Percentiles rank a stretch among this genome's conserved stretches.
These are phyloP conservation scores for Corymbia citriodora DNA, from an alignment of 441 rosid genomes.

Conservation along the genomic window DNA sequence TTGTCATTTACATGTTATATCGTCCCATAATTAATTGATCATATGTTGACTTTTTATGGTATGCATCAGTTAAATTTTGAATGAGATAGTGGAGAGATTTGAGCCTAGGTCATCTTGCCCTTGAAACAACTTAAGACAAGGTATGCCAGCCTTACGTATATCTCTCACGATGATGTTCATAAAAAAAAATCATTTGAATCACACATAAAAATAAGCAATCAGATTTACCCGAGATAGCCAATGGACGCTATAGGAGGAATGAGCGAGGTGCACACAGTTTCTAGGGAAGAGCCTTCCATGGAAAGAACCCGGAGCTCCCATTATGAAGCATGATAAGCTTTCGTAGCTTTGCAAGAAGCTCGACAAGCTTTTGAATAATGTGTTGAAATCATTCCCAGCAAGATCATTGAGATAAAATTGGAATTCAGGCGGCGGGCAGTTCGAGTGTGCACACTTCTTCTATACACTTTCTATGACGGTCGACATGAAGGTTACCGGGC, in stretches of 20 bases:
- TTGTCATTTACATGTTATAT: not conserved
- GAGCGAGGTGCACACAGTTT: slow-evolving; percentile 6
- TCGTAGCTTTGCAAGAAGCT: not conserved
- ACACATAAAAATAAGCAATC: not conserved
- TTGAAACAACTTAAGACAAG: not conserved
- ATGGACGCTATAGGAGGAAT: slow-evolving; percentile 15
- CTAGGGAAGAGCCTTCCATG: slow-evolving; percentile 15
- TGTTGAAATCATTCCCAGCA: slow-evolving; percentile 16
- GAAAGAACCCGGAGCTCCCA: slow-evolving; percentile 21
- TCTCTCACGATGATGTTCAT: not conserved
- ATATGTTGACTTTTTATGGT: too few relatives aligned
- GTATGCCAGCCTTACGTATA: not conserved
- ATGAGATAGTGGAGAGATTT: not conserved
- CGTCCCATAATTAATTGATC: too few relatives aligned
- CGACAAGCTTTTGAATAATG: slow-evolving; percentile 3
- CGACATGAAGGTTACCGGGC: not conserved
- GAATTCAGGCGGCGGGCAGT: not conserved
- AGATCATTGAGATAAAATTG: slow-evolving; percentile 17
- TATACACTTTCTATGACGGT: not conserved
- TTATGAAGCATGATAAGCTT: not conserved
- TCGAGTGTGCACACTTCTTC: not conserved
- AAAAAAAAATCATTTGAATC: not conserved
- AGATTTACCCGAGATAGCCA: slow-evolving; percentile 19
- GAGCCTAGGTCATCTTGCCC: not conserved
- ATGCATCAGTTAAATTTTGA: not conserved